phyloP scores from a whole-genome alignment of 2,329 filamentous ascomycete species.

The Penicillium sp. region DNA sequence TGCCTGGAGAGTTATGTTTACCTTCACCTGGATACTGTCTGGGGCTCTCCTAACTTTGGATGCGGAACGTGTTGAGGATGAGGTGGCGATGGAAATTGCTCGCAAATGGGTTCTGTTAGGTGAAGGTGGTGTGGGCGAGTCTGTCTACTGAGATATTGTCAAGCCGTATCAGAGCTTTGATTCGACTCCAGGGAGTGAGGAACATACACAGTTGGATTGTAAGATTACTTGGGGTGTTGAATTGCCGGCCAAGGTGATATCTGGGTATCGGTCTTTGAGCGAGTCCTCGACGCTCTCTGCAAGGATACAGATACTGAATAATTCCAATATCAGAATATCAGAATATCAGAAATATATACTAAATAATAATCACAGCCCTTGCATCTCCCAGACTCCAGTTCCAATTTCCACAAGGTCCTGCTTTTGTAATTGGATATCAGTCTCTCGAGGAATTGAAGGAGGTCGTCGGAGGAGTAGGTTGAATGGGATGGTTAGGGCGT shows the following conservation, averaged over 20 bases:
- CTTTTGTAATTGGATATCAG: background rate
- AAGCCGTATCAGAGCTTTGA: conserved; percentile 5
- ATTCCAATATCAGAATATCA: no score
- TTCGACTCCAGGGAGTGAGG: background rate
- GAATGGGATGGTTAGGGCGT: background rate
- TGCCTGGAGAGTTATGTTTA: conserved; percentile 32
- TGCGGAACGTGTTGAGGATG: conserved; percentile 34
- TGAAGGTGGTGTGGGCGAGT: conserved; percentile 27
- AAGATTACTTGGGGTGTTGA: conserved; percentile 31
- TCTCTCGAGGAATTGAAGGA: background rate
- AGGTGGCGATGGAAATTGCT: conserved; percentile 34
- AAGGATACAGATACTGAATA: background rate
- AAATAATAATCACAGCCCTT: background rate
- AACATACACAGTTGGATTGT: conserved; percentile 30
- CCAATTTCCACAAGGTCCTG: background rate
- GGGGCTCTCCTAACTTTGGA: conserved; percentile 40
- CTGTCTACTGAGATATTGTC: conserved; percentile 25
- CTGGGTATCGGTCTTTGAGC: background rate
- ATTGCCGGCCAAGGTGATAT: conserved; percentile 13
- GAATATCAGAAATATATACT: no score
- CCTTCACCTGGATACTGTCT: conserved; percentile 37
- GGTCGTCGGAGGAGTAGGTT: background rate
- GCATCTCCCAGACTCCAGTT: background rate
- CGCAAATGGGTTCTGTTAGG: conserved; percentile 35
- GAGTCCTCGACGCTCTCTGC: background rate